Base-by-base conservation (phyloP, 1,284 basidiomycete genomes). In the Mycena citricolor region DNA sequence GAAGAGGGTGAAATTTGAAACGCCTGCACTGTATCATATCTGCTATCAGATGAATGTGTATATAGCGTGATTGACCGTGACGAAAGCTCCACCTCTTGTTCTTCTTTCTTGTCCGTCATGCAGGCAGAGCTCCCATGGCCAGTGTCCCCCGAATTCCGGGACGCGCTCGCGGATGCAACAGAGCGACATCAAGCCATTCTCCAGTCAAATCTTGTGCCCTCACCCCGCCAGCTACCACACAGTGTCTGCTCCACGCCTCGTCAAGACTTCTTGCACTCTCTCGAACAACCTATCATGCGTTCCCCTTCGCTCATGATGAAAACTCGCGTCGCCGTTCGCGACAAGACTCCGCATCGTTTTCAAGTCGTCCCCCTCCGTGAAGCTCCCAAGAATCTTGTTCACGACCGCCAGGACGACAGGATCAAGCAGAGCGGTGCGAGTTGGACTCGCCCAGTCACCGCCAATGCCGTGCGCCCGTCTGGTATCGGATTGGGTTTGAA, bases 1-100 rank as follows among this genome's bases (percentile, higher is more conserved):
- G 87, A 90, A 66, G 86, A 90, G 62, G 86, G 87, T 17, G 86
- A 90, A 59, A 90, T 90, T 58, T 89, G 53, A 70, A 7, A 17
- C 19, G 24, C 44, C 10, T 36, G n/a, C 5, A 35, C 19, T 35
- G 17, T 12, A 8, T 5, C n/a, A n/a, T n/a, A n/a, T n/a, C n/a
- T n/a, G n/a, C n/a, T n/a, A n/a, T n/a, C n/a, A n/a, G n/a, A n/a
- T n/a, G n/a, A n/a, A n/a, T n/a, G n/a, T n/a, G n/a, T n/a, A n/a
- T n/a, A n/a, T n/a, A n/a, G n/a, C n/a, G n/a, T n/a, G n/a, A n/a
- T n/a, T n/a, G n/a, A n/a, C n/a, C n/a, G n/a, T n/a, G n/a, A n/a
- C n/a, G n/a, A n/a, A n/a, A n/a, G n/a, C n/a, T n/a, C n/a, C n/a
- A n/a, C n/a, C n/a, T n/a, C 20, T 32, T 31, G 26, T 35, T 16